A percentile compares a stretch with the other conserved stretches of the same genome.
Conservation (phyloP, 257 asterid genomes). For the Ajuga chamaepitys region DNA sequence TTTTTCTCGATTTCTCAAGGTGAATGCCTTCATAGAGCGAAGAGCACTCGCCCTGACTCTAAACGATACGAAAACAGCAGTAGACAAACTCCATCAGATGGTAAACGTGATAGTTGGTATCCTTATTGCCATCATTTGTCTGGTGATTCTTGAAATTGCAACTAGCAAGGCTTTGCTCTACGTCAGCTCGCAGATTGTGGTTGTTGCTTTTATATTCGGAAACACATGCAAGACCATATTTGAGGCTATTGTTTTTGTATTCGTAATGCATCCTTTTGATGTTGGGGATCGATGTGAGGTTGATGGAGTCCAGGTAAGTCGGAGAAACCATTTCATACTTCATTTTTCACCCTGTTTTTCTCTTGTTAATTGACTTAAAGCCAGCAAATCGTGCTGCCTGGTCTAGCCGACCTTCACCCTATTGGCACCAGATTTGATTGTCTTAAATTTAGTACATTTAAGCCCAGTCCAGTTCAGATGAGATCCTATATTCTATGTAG, state of each 20-base stretch:
- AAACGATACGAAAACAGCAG: conserved; percentile 86
- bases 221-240: conserved; percentile 79
- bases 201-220: conserved; percentile 81
- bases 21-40: conserved; percentile 74
- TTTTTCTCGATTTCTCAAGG: conserved; percentile 29
- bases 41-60: conserved; percentile 83
- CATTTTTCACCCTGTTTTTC: no score
- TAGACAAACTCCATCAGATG: conserved; percentile 75
- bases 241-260: conserved; percentile 74
- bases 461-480: no score
- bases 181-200: conserved; percentile 83
- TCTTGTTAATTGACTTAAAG: no score
- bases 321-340: no score
- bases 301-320: conserved; percentile 80
- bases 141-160: conserved; percentile 61
- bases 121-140: conserved; percentile 47
- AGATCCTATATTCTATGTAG: no score
- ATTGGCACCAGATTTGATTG: no score
- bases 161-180: conserved; percentile 63
- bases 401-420: no score
- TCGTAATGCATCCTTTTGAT: conserved; percentile 83
- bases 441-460: no score
- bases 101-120: conserved; percentile 52
- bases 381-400: no score
- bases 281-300: conserved; percentile 93